A percentile compares a stretch with the other conserved stretches of the same genome.
Conservation (phyloP, 2,329 filamentous ascomycete species). For the Cercospora berteroae region DNA sequence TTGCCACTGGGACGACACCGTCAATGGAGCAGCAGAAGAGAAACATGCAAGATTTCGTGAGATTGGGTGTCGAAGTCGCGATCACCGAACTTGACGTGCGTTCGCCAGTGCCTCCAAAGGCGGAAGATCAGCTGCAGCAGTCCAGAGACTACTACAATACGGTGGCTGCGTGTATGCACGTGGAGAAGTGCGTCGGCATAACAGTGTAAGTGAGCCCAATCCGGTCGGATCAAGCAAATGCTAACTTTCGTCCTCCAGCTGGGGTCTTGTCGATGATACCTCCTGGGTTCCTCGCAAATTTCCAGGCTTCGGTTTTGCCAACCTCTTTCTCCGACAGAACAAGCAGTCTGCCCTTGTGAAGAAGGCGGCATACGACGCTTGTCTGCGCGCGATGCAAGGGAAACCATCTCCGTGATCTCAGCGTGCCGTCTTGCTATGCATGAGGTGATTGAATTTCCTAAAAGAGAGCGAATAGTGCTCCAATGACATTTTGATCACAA, state of each 20-base stretch:
- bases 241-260: conserved; percentile 34
- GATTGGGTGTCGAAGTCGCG: conserved; percentile 58
- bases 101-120: conserved; percentile 32
- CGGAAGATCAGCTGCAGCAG: conserved; percentile 41
- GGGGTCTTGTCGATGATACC: conserved; percentile 47
- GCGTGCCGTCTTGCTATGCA: conserved; percentile 4
- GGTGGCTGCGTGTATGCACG: conserved; percentile 39
- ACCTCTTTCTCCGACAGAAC: conserved; percentile 43
- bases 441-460: conserved; percentile 10
- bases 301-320: conserved; percentile 39
- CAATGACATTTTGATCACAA: conserved; percentile 19
- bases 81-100: conserved; percentile 65
- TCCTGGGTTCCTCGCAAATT: conserved; percentile 42
- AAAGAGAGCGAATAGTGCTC: conserved; percentile 21
- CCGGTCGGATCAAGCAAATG: neutral
- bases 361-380: conserved; percentile 42
- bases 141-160: conserved; percentile 47
- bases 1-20: conserved; percentile 36
- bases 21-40: conserved; percentile 39
- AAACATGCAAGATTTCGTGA: conserved; percentile 51
- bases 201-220: conserved; percentile 38
- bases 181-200: conserved; percentile 40
- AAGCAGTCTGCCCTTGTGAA: conserved; percentile 43
- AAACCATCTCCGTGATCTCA: neutral
- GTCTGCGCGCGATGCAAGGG: conserved; percentile 2